Conservation (phyloP, 805 yeast genomes). For the Candida alai region DNA sequence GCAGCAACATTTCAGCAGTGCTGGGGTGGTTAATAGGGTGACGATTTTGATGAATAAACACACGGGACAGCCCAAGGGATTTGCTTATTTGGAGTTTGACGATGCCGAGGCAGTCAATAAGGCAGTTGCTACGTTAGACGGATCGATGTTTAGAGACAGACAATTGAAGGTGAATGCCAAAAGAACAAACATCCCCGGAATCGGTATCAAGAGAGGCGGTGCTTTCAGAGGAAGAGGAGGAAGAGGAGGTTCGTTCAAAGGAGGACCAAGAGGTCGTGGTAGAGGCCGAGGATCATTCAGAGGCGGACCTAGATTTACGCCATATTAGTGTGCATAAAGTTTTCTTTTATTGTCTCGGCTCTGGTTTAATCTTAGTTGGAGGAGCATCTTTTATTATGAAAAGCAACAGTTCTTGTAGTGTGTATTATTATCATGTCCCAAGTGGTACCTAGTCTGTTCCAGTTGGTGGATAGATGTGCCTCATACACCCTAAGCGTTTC, state of each 20-base stretch:
- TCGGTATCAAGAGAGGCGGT: conserved; percentile 31
- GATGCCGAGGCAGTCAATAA: conserved; percentile 58
- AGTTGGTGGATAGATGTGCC: too few relatives aligned
- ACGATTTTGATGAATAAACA: conserved; percentile 69
- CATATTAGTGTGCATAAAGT: too few relatives aligned
- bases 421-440: too few relatives aligned
- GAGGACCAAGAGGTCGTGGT: conserved; percentile 22
- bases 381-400: too few relatives aligned
- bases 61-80: conserved; percentile 84
- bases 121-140: conserved; percentile 62
- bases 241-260: conserved; percentile 17
- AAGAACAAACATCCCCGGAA: conserved; percentile 79
- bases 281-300: conserved; percentile 20
- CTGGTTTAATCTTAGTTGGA: too few relatives aligned
- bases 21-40: conserved; percentile 75
- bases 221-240: conserved; percentile 24
- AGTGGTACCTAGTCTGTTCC: too few relatives aligned
- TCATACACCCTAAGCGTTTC: too few relatives aligned
- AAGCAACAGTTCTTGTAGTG: too few relatives aligned
- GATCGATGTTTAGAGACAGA: conserved; percentile 63
- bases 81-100: conserved; percentile 82
- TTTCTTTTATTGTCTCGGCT: too few relatives aligned
- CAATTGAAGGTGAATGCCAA: conserved; percentile 71
- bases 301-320: conserved; percentile 18
- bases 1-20: conserved; percentile 64